Percentiles rank a stretch among this genome's conserved stretches.
Conservation (phyloP, 2,329 filamentous ascomycete species). For the Colletotrichum sidae region DNA sequence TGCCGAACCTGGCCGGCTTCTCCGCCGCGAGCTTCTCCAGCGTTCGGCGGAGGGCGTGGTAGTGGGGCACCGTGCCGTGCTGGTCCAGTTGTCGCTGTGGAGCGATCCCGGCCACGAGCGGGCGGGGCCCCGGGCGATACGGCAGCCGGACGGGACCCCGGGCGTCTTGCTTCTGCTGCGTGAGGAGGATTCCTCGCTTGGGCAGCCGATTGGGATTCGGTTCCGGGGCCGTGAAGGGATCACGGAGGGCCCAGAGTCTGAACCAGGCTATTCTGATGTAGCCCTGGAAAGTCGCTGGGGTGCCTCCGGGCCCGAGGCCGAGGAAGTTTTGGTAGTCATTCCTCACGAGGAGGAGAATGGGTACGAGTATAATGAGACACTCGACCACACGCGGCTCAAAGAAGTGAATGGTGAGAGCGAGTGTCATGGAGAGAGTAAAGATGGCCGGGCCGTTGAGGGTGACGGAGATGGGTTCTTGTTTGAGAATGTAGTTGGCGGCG, state of each 20-base stretch:
- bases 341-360: slow-evolving; percentile 64
- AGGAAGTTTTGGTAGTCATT: slow-evolving; percentile 83
- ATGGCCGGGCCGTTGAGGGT: slow-evolving; percentile 65
- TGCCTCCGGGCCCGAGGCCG: slow-evolving; percentile 82
- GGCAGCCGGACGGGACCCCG: slow-evolving; percentile 59
- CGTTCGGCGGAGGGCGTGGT: slow-evolving; percentile 63
- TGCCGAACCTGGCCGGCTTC: slow-evolving; percentile 63
- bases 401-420: slow-evolving; percentile 65
- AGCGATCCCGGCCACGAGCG: slow-evolving; percentile 79
- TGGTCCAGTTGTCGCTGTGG: slow-evolving; percentile 85
- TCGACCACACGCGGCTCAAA: slow-evolving; percentile 61
- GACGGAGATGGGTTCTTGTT: slow-evolving; percentile 63
- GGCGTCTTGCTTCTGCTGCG: slow-evolving; percentile 22
- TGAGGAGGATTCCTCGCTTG: slow-evolving; percentile 68
- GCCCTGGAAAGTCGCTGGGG: slow-evolving; percentile 77
- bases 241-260: slow-evolving; percentile 75
- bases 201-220: slow-evolving; percentile 64
- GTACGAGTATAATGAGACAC: slow-evolving; percentile 61
- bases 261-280: slow-evolving; percentile 81
- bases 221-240: slow-evolving; percentile 73
- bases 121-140: slow-evolving; percentile 71
- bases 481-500: slow-evolving; percentile 46
- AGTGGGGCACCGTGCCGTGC: slow-evolving; percentile 64
- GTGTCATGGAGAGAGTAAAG: slow-evolving; percentile 55
- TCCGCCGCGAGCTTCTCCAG: slow-evolving; percentile 62